A percentile compares a stretch with the other conserved stretches of the same genome.
Conservation (phyloP, 306 rosid species). For the Adenanthera pavonina region DNA sequence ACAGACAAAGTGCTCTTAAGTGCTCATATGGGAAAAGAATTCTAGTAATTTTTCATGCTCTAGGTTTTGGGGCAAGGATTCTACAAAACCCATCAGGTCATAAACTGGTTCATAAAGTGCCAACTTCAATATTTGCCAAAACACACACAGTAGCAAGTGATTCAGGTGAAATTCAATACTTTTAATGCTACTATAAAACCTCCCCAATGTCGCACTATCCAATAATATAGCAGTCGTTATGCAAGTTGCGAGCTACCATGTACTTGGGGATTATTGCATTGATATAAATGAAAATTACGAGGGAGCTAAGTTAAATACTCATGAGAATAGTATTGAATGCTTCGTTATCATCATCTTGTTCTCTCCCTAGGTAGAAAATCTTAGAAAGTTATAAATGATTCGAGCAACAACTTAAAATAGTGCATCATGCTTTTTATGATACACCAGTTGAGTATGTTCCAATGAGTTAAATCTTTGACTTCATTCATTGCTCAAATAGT, state of each 20-base stretch:
- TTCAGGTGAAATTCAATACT: neutral
- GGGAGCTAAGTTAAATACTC: slow-evolving; percentile 3
- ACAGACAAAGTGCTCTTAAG: neutral
- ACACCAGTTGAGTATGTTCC: slow-evolving; percentile 34
- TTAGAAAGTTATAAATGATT: slow-evolving; percentile 14
- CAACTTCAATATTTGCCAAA: slow-evolving; percentile 3
- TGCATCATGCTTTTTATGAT: slow-evolving; percentile 35
- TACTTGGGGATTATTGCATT: slow-evolving; percentile 15
- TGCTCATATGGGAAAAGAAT: neutral
- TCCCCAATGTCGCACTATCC: slow-evolving; percentile 34
- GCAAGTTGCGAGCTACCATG: slow-evolving; percentile 32
- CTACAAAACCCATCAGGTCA: neutral
- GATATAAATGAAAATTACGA: slow-evolving; percentile 24
- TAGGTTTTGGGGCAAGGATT: neutral
- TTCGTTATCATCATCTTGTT: slow-evolving; percentile 46
- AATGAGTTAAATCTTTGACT: slow-evolving; percentile 40
- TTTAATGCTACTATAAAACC: neutral
- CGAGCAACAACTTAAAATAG: slow-evolving; percentile 40
- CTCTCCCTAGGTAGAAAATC: slow-evolving; percentile 27
- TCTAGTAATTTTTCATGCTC: neutral
- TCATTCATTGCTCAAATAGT: slow-evolving; percentile 41
- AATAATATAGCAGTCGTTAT: slow-evolving; percentile 28
- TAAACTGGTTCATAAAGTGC: slow-evolving; percentile 1
- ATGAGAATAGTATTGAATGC: slow-evolving; percentile 20
- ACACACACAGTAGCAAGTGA: slow-evolving; percentile 7